These are phyloP conservation scores for Suhomyces anneliseae DNA, from an alignment of 1,139 yeast species.

Conservation along the genomic window DNA sequence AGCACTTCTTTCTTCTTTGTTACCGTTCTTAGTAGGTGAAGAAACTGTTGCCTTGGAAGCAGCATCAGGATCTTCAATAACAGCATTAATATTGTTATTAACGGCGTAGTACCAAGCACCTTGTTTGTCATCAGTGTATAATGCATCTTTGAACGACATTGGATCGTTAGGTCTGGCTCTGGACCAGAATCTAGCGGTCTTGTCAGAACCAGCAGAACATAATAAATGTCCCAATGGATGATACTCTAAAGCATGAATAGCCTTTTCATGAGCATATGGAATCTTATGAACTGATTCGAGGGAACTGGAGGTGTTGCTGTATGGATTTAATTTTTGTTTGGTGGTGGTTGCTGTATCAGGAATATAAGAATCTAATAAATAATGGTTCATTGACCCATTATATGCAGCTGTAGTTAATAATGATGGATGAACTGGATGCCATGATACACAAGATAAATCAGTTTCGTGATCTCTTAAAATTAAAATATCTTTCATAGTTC, in stretches of 20 bases:
- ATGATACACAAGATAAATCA: constrained; percentile 80
- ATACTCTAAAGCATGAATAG: constrained; percentile 84
- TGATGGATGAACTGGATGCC: constrained; percentile 91
- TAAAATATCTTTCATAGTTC: constrained; percentile 76
- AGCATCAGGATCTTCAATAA: constrained; percentile 35
- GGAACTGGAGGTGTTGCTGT: constrained; percentile 6
- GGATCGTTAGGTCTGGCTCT: constrained; percentile 91
- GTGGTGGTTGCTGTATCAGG: constrained; percentile 21
- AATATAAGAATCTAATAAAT: constrained; percentile 59
- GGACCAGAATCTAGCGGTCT: constrained; percentile 94
- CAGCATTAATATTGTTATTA: constrained; percentile 64
- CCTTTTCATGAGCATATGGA: constrained; percentile 93
- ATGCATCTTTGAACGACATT: constrained; percentile 76
- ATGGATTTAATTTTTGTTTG: constrained; percentile 6
- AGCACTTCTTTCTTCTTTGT: constrained; percentile 1
- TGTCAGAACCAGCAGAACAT: constrained; percentile 91
- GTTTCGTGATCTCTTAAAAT: constrained; percentile 78
- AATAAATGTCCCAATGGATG: constrained; percentile 93
- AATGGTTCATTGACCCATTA: constrained; percentile 84
- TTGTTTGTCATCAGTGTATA: constrained; percentile 68
- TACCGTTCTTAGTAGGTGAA: constrained; percentile 2
- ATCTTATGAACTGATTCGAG: constrained; percentile 61
- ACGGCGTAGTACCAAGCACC: constrained; percentile 76
- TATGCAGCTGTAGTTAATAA: constrained; percentile 83
- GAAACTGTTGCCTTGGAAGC: constrained; percentile 1